A percentile compares a stretch with the other conserved stretches of the same genome.
These are phyloP conservation scores for Annulohypoxylon bovei DNA, from an alignment of 495 filamentous ascomycete genomes.

Conservation along the genomic window DNA sequence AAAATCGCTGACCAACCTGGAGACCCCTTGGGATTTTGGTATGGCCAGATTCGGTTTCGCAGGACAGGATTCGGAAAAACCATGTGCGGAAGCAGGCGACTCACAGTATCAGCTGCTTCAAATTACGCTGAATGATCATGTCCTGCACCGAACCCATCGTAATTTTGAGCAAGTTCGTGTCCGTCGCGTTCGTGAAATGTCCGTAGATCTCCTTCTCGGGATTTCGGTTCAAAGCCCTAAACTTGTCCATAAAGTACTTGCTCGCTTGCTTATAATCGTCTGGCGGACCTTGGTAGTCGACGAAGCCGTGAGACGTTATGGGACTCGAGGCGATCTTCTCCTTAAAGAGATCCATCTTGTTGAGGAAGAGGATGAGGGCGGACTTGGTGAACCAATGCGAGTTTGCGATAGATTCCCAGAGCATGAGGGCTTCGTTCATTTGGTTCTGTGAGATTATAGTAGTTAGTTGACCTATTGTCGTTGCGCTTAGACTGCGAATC, in stretches of 20 bases:
- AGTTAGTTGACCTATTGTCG: conserved; percentile 31
- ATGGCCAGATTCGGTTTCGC: conserved; percentile 42
- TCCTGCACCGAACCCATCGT: conserved; percentile 98
- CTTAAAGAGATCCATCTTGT: conserved; percentile 99
- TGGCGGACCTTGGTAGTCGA: conserved; percentile 76
- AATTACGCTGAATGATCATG: conserved; percentile 98
- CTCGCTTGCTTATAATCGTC: conserved; percentile 69
- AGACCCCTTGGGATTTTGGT: conserved; percentile 34
- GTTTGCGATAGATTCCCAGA: conserved; percentile 97
- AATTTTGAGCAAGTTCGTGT: conserved; percentile 94
- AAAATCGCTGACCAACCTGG: conserved; percentile 40
- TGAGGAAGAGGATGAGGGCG: conserved; percentile 95
- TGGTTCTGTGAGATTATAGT: conserved; percentile 79
- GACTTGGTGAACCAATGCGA: conserved; percentile 98
- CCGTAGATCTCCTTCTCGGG: conserved; percentile 90
- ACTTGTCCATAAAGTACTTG: conserved; percentile 91
- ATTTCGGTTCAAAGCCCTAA: conserved; percentile 84
- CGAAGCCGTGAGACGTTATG: conserved; percentile 87
- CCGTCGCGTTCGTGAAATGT: conserved; percentile 93
- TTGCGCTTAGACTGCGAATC: neutral
- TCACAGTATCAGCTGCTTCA: conserved; percentile 94
- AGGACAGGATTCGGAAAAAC: conserved; percentile 21
- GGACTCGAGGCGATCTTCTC: conserved; percentile 83
- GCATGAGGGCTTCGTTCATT: conserved; percentile 99
- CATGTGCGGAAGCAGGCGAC: conserved; percentile 41